These are phyloP conservation scores for Monosporozyma yasuniensis DNA, from an alignment of 805 yeast species.

Conservation along the genomic window DNA sequence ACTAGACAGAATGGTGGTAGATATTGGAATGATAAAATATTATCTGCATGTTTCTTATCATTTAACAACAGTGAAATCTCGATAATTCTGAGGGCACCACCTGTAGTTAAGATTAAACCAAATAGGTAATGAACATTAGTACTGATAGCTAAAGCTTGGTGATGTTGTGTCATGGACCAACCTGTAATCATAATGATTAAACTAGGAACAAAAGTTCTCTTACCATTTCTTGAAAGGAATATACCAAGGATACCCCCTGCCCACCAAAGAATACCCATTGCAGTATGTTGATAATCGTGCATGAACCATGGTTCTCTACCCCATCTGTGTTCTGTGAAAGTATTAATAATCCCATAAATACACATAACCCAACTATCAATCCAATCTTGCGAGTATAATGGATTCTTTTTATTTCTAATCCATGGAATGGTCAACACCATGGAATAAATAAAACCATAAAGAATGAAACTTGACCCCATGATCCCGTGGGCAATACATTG, in stretches of 20 bases:
- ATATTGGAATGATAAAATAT: constrained; percentile 67
- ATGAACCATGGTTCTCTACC: constrained; percentile 80
- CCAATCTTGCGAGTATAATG: constrained; percentile 62
- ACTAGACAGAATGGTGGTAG: constrained; percentile 76
- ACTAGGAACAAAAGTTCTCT: constrained; percentile 72
- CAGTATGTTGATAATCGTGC: constrained; percentile 91
- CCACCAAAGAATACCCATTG: constrained; percentile 97
- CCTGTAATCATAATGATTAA: constrained; percentile 80
- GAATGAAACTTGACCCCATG: constrained; percentile 84
- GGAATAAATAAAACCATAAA: constrained; percentile 65
- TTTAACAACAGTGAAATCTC: constrained; percentile 72
- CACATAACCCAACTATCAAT: constrained; percentile 77
- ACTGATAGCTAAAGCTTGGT: constrained; percentile 64
- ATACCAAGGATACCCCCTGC: constrained; percentile 84
- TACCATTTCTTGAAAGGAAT: constrained; percentile 57
- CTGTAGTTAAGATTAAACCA: constrained; percentile 70
- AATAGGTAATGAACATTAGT: constrained; percentile 84
- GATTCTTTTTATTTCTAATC: constrained; percentile 46
- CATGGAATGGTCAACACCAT: constrained; percentile 66
- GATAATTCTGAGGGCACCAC: constrained; percentile 65
- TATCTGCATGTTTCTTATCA: constrained; percentile 45
- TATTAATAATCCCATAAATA: constrained; percentile 85
- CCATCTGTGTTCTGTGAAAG: constrained; percentile 97
- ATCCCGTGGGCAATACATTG: constrained; percentile 96
- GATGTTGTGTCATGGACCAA: constrained; percentile 88